Evolutionary conservation across 2,329 filamentous ascomycete genomes (phyloP), one percentile per base, ranked within the genome.

Genomic region (Trichoderma gracile): DNA sequence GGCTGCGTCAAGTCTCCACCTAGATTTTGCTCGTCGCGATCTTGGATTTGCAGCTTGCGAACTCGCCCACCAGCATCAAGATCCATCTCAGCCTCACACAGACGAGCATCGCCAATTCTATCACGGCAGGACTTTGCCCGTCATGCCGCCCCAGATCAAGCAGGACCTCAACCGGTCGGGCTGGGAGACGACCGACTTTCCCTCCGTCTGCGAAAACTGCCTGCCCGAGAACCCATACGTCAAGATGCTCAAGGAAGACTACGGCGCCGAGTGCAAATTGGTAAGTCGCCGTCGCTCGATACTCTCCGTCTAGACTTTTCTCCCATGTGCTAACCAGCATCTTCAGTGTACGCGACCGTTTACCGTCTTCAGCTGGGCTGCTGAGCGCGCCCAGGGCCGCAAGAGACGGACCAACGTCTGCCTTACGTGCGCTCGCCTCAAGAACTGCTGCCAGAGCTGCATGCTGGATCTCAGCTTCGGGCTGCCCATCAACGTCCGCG

Each of bases 391-490:
- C 3, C 84, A 86, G 68, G 88, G 93, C 27, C 91, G 93, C 67
- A 93, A 94, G 77, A 97, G 96, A 79, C 89, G 91, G 69, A 98
- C 94, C 62, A 96, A 92, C 72, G 96, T 98, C 72, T 99, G 95
- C 77, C 83, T 99, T 25, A 99, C 95, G 46, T 99, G 95, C 81
- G 94, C 95, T 23, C 90, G 95, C 50, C 84, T 98, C 69, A 99
- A 99, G 80, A 99, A 99, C 81, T 98, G 95, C 81, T 99, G 95
- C 74, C 95, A 99, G 81, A 94, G 90, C 79, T 99, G 95, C 81
- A 98, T 98, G 92, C 89, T 99, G 60, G 95, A 99, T 83, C 81
- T 99, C 66, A 94, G 92, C 14, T 99, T 98, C 73, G 96, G 95
- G 25, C 82, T 99, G 30, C 95, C 95, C 12, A 96, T 99, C 73